Evolutionary conservation across 352 stramenopile species (phyloP).

Genomic region (Phytophthora macrochlamydospora): DNA sequence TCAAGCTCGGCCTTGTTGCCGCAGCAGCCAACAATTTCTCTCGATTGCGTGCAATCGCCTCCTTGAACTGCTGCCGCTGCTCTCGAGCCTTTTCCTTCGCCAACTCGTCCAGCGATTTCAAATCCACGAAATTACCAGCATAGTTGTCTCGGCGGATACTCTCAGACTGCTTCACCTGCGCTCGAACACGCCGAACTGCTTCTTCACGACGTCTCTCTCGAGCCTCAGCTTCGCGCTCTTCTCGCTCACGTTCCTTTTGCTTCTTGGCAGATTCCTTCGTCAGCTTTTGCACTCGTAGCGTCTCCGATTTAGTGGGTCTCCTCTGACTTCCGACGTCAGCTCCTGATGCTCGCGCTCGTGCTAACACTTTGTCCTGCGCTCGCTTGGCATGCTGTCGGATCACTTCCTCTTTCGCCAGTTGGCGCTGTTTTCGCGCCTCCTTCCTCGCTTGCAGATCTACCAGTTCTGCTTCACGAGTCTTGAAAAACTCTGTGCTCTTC

Average conservation of each 20-base stretch:
- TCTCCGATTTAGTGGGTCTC: conserved; percentile 56
- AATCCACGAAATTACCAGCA: conserved; percentile 49
- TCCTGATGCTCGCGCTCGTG: conserved; percentile 22
- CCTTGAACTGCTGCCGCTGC: conserved; percentile 60
- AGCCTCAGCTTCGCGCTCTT: conserved; percentile 52
- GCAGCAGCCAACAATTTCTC: conserved; percentile 55
- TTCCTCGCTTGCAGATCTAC: conserved; percentile 52
- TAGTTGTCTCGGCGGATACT: conserved; percentile 54
- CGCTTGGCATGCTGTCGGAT: conserved; percentile 28
- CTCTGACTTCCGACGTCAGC: conserved; percentile 12
- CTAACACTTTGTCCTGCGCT: conserved; percentile 44
- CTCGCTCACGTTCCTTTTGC: conserved; percentile 43
- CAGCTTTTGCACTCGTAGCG: conserved; percentile 57
- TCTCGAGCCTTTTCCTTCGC: conserved; percentile 64
- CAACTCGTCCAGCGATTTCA: conserved; percentile 40
- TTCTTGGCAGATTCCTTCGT: conserved; percentile 36
- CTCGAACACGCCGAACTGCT: conserved; percentile 52
- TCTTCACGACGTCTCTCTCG: conserved; percentile 49
- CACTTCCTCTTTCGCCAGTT: conserved; percentile 44
- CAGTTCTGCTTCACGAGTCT: conserved; percentile 42
- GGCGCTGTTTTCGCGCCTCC: conserved; percentile 46
- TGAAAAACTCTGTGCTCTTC: conserved; percentile 51
- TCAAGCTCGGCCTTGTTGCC: conserved; percentile 61
- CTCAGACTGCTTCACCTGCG: conserved; percentile 61
- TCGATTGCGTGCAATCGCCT: conserved; percentile 69